Base-by-base conservation (phyloP, 2,329 filamentous ascomycete species). In the Akanthomyces muscarius region DNA sequence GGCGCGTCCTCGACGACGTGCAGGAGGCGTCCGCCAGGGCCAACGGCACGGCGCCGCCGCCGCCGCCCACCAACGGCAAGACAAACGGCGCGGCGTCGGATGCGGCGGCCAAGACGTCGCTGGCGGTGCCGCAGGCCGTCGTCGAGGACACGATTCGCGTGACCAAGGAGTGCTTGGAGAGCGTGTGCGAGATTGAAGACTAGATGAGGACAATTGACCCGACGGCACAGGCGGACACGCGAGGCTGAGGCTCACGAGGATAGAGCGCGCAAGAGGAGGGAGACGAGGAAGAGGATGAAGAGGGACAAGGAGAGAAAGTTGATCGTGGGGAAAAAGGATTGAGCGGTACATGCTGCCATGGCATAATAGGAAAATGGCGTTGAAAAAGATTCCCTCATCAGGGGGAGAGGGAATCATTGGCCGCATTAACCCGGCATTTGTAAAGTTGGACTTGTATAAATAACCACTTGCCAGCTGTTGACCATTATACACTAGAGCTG, bases 1-100 rank as follows among this genome's bases (percentile, higher is more conserved):
- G 78, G 59, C 83, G 83, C 65, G 82, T 89, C 23, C 77, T 89
- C 68, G 83, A 87, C 64, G 86, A 89, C 71, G 81, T 89, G 61
- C 81, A 82, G 54, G 77, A 80, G 63, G 82, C 84, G 65, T 71
- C 77, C 7, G 68, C 73, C 45, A 66, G 74, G 10, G 51, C 57
- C 18, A 23, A 51, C 10, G 6, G 6, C 10, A 7, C 33, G 33
- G 6, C 62, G 13, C 8, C 16, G 70, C 41, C 13, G 18, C 44
- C 14, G 23, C 54, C n/a, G 18, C 55, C 67, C 41, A 42, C 56
- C 63, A 79, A 76, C 66, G 57, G 57, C 11, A 58, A 47, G 28
- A 6, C 28, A 23, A 71, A 66, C 23, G 64, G 53, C 52, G 66
- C 21, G 21, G 21, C 21, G 21, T 21, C 21, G 21, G 21, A 21